A percentile compares a stretch with the other conserved stretches of the same genome.
phyloP scores from a whole-genome alignment of 73 alveolate species.

The Paramecium biaurelia region DNA sequence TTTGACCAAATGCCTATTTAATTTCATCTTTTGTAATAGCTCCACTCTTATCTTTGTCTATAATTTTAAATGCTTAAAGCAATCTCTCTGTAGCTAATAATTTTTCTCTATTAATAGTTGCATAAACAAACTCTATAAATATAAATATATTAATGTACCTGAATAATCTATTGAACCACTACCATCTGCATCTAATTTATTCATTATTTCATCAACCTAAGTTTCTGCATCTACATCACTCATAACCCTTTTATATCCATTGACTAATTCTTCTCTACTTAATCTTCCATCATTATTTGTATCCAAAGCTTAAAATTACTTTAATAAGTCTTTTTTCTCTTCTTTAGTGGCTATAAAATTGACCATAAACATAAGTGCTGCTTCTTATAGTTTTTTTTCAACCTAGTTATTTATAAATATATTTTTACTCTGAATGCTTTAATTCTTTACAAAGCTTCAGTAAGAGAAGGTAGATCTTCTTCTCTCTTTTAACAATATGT shows the following conservation, averaged over 20 bases:
- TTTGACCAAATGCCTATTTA: conserved; percentile 64
- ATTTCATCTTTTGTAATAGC: conserved; percentile 74
- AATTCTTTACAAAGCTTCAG: conserved; percentile 35
- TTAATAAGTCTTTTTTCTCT: conserved; percentile 49
- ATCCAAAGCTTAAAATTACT: conserved; percentile 45
- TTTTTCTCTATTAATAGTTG: conserved; percentile 69
- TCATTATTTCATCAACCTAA: conserved; percentile 74
- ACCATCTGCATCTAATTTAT: conserved; percentile 71
- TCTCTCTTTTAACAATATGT: not conserved
- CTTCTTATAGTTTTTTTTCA: conserved; percentile 60
- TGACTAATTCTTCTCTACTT: conserved; percentile 74
- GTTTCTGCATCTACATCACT: conserved; percentile 66
- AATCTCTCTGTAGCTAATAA: conserved; percentile 73
- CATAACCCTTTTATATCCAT: conserved; percentile 66
- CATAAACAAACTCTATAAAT: conserved; percentile 51
- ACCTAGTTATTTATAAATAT: not conserved
- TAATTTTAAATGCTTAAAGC: conserved; percentile 77
- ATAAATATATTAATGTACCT: not conserved
- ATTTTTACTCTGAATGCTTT: conserved; percentile 43
- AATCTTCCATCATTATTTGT: conserved; percentile 65
- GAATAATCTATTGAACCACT: conserved; percentile 79
- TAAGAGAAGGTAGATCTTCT: conserved; percentile 40
- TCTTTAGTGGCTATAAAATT: conserved; percentile 59
- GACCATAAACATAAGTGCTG: conserved; percentile 55
- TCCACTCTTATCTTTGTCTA: conserved; percentile 81